Evolutionary conservation across 2,329 filamentous ascomycete species (phyloP).

Genomic region (Alternaria sp.): DNA sequence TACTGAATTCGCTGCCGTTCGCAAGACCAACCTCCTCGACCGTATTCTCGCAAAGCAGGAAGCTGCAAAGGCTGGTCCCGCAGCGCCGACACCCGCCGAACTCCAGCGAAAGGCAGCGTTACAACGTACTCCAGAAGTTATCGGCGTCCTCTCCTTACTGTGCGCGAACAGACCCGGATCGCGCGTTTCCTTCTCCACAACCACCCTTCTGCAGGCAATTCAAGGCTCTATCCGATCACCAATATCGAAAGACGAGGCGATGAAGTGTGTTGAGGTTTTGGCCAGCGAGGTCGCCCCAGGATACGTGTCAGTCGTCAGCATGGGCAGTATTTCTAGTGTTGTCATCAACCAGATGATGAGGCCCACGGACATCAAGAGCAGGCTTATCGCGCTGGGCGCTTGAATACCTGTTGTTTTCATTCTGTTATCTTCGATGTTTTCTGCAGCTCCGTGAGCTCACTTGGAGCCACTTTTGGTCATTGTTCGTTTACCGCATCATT

Average conservation of each 20-base stretch:
- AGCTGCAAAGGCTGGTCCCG: slow-evolving; percentile 44
- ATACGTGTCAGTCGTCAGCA: slow-evolving; percentile 50
- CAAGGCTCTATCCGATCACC: slow-evolving; percentile 55
- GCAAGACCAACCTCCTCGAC: slow-evolving; percentile 56
- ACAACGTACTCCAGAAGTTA: slow-evolving; percentile 54
- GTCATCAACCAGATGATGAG: slow-evolving; percentile 49
- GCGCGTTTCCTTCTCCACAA: slow-evolving; percentile 54
- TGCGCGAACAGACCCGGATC: slow-evolving; percentile 43
- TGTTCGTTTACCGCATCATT: neutral
- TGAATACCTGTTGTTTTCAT: neutral
- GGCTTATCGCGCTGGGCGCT: slow-evolving; percentile 39
- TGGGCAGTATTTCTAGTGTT: slow-evolving; percentile 51
- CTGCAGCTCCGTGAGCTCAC: neutral
- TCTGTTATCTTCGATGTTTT: neutral
- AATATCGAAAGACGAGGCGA: slow-evolving; percentile 53
- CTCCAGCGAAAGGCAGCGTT: slow-evolving; percentile 55
- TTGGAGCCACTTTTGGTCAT: neutral
- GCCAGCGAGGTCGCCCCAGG: slow-evolving; percentile 52
- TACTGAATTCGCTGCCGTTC: slow-evolving; percentile 47
- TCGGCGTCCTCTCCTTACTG: slow-evolving; percentile 52
- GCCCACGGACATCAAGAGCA: slow-evolving; percentile 40
- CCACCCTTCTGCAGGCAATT: slow-evolving; percentile 50
- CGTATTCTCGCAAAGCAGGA: slow-evolving; percentile 59
- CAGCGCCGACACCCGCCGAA: slow-evolving; percentile 50
- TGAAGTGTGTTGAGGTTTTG: slow-evolving; percentile 52